Evolutionary conservation across 2,329 filamentous ascomycete genomes (phyloP).

Genomic region (Mycosphaerelloides madeirae): DNA sequence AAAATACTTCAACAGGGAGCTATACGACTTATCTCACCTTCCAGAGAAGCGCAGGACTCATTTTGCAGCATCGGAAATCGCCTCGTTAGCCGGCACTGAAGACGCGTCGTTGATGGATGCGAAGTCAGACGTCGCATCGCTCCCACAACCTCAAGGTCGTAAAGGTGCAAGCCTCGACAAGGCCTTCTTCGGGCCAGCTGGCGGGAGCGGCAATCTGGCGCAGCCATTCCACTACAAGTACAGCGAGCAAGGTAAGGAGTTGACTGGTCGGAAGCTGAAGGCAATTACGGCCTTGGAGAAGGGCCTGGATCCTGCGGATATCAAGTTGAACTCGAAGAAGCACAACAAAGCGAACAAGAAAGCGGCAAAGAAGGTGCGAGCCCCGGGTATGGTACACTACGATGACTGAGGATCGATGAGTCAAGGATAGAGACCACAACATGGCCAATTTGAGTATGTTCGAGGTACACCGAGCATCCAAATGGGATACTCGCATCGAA

Average conservation of each 20-base stretch:
- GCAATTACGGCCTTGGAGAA: slow-evolving; percentile 78
- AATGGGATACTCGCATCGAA: too few species aligned
- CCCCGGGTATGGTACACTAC: slow-evolving; percentile 14
- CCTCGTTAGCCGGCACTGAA: slow-evolving; percentile 30
- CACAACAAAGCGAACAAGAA: slow-evolving; percentile 80
- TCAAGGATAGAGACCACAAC: too few species aligned
- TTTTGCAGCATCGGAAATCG: slow-evolving; percentile 48
- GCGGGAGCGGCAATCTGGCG: slow-evolving; percentile 59
- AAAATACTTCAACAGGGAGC: slow-evolving; percentile 76
- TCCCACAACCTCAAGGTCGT: slow-evolving; percentile 50
- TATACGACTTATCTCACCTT: slow-evolving; percentile 78
- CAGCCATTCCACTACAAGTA: slow-evolving; percentile 90
- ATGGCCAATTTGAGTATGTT: too few species aligned
- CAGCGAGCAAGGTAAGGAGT: slow-evolving; percentile 74
- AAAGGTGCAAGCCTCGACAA: slow-evolving; percentile 79
- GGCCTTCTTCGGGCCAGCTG: slow-evolving; percentile 73
- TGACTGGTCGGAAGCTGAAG: slow-evolving; percentile 78
- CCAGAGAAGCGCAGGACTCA: slow-evolving; percentile 73
- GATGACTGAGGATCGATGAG: slow-evolving; percentile 12
- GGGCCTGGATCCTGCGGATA: slow-evolving; percentile 75
- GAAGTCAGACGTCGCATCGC: slow-evolving; percentile 45
- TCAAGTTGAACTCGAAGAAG: slow-evolving; percentile 72
- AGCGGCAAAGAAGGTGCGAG: slow-evolving; percentile 30
- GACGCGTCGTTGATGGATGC: slow-evolving; percentile 39
- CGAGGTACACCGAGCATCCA: too few species aligned